A percentile compares a stretch with the other conserved stretches of the same genome.
Evolutionary conservation across 2,329 filamentous ascomycete genomes (phyloP).

Genomic region (Grosmannia clavigera): DNA sequence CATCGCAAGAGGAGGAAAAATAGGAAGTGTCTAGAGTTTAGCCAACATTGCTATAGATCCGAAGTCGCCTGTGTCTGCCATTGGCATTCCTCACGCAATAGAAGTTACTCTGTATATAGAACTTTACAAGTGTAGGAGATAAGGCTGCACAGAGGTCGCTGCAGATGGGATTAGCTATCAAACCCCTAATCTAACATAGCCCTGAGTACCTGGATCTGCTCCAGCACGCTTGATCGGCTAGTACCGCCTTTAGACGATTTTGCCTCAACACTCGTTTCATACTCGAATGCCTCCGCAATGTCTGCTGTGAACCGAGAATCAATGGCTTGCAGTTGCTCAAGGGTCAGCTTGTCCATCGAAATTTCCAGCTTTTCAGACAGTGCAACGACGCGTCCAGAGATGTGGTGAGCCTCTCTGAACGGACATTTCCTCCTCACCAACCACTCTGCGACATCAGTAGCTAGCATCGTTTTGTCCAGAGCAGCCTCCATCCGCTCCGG

Average conservation of each 20-base stretch:
- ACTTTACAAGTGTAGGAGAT: not conserved
- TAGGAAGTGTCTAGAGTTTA: not conserved
- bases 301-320: slow-evolving; percentile 60
- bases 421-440: slow-evolving; percentile 59
- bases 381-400: slow-evolving; percentile 60
- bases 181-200: slow-evolving; percentile 5
- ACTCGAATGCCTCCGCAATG: slow-evolving; percentile 60
- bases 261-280: slow-evolving; percentile 70
- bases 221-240: slow-evolving; percentile 36
- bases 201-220: slow-evolving; percentile 8
- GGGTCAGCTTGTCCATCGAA: slow-evolving; percentile 59
- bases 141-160: not conserved
- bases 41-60: not conserved
- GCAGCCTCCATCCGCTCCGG: slow-evolving; percentile 70
- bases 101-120: not conserved
- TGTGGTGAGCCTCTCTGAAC: slow-evolving; percentile 73
- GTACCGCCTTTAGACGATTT: slow-evolving; percentile 65
- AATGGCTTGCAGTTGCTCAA: slow-evolving; percentile 54
- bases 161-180: not conserved
- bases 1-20: too few relatives aligned
- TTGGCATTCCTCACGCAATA: not conserved
- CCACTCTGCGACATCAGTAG: slow-evolving; percentile 56
- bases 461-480: slow-evolving; percentile 71
- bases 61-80: not conserved
- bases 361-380: slow-evolving; percentile 52